Evolutionary conservation across 805 yeast species (phyloP), one percentile per base, ranked within the genome.

Genomic region (Candida silvicultrix): DNA sequence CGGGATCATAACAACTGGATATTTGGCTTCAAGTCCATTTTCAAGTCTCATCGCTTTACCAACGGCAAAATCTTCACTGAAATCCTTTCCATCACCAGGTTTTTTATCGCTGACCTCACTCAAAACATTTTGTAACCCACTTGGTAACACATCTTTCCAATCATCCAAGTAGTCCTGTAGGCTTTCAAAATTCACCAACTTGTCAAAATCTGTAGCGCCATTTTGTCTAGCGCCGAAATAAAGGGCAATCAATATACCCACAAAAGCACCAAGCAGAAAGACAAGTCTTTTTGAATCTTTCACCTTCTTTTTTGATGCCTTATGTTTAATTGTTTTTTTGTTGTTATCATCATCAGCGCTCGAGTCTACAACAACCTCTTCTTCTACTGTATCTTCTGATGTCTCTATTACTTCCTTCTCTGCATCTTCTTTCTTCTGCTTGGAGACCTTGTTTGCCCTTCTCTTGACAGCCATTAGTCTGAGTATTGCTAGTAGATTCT

Each of bases 1-100:
- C 0, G 99, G 99, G 18, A 94, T 88, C 82, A 94, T 77, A 4
- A 94, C 77, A 14, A 94, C 96, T 7, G 96, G 95, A 64, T 79
- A 75, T 51, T 85, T 78, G 1, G 81, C 73, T 0, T 70, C 60
- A 25, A 80, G 66, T 34, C 80, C 76, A 28, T 75, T 70, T 21
- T 76, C 77, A 11, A 64, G 59, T 34, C 67, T 67, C 72, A 92
- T 66, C 39, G 75, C 67, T 54, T 74, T 77, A 1, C 99, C 99
- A 16, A 89, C 95, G 0, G 94, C 88, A 68, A 94, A 94, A 42
- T 90, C 81, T 49, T 89, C 95, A 6, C 89, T 78, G 5, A 85
- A 72, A 35, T 83, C 83, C 19, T 71, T 50, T 11, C 46, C 52
- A 1, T 31, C 42, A 22, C 41, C 45, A 15, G 52, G 52, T 3